Evolutionary conservation across 331 rosid genomes (phyloP), one percentile per base, ranked within the genome.

Genomic region (Pyracantha coccinea): DNA sequence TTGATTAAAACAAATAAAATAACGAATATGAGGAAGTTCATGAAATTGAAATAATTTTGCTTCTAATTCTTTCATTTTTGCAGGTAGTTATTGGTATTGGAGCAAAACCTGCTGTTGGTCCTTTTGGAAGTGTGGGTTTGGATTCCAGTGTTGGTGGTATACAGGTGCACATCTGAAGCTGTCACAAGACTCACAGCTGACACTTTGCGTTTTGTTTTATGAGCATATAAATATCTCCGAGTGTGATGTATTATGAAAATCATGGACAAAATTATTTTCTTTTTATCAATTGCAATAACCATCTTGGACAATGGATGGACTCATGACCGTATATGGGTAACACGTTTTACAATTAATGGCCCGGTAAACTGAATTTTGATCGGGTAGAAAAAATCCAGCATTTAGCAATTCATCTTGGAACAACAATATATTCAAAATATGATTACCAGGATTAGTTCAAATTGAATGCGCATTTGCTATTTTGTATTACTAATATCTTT

Each of bases 71-170:
- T 74, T 66, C 69, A 25, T 23, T 64, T 60, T 73, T 80, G 69
- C 86, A 90, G 97, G 92, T 94, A 74, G 77, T 91, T 70, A 80
- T 94, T 66, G 97, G 97, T 73, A 90, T 94, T 73, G 98, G 98
- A 76, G 88, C 96, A 16, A 91, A 88, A 85, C 97, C 96, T 81
- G 88, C 93, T 29, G 90, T 91, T 38, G 58, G 97, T 73, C 86
- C 96, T 80, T 94, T 94, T 72, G 96, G 87, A 86, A 80, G 76
- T 41, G 84, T 83, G 71, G 96, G 93, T 28, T 80, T 91, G 84
- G 88, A 88, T 84, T 66, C 77, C 60, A 84, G 73, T 75, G 89
- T 88, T 78, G 97, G 96, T 78, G 98, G 96, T 72, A 87, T 90
- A 84, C 88, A 88, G 97, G 97, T 91, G 75, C 32, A 2, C 16